Base-by-base conservation (phyloP, 176 grass and related monocot species). In the Oryza glumipatula region DNA sequence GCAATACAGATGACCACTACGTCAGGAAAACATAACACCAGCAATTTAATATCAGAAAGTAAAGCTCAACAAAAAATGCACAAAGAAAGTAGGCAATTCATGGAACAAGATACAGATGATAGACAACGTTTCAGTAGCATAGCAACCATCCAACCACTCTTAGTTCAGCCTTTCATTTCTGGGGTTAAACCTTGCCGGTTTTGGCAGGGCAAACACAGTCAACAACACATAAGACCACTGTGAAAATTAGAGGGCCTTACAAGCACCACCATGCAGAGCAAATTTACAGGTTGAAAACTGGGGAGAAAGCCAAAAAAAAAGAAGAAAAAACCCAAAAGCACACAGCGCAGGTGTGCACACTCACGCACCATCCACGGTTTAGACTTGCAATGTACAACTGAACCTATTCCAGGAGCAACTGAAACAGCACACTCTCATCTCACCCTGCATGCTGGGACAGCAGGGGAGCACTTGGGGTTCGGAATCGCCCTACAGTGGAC, bases 361-460 rank as follows among this genome's bases (percentile, higher is more conserved):
- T 74, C 84, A 84, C 83, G 22, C 71, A 52, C 78, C 78, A 76
- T 70, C 78, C 72, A 76, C 19, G 78, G 67, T 73, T 73, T 49
- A 78, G 78, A 78, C 76, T 70, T 78, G 65, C 33, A 88, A 91
- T 96, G 86, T 91, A 93, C 91, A 96, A 80, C 80, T 73, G 84
- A 86, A 95, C 76, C 86, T 84, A 89, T 68, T 66, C 60, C 80
- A 78, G 71, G 70, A 83, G 84, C 68, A 74, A 77, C 44, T 56
- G 80, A 64, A 89, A 69, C 86, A 77, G n/a, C 70, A 74, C 54
- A 77, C 72, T 72, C 79, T 96, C 93, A 99, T 83, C 91, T 78
- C 46, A 99, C 96, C 84, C 93, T 89, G 88, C 91, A 99, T 7
- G 93, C 80, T 68, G 96, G 93, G 64, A 94, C 89, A 68, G 89